Evolutionary conservation across 257 asterid genomes (phyloP), one percentile per base, ranked within the genome.

Genomic region (Primulina eburnea): DNA sequence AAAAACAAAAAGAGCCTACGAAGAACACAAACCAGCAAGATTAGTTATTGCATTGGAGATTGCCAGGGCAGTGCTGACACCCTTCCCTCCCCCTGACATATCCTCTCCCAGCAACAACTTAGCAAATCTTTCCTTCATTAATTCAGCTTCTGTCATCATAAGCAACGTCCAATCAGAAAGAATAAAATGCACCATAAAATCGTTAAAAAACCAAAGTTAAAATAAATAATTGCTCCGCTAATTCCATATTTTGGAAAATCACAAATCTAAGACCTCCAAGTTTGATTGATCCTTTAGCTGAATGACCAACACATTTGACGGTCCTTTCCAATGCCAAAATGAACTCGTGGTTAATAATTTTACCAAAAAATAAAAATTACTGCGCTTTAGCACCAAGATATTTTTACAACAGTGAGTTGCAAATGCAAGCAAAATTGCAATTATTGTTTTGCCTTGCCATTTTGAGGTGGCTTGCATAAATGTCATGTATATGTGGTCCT

Each of bases 81-180:
- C 99, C 75, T 84, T 86, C n/a, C 95, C 96, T 71, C 96, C 97
- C 71, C 99, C 99, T 6, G 96, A 87, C 96, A 93, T 93, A 63
- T 93, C 99, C 79, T 93, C 97, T 64, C 99, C 99, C 2, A 93
- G 84, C 71, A 93, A 79, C 71, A 93, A 65, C 78, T 91, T 90
- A 1, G 96, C 91, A 29, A 93, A 93, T 38, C 96, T 78, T 73
- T 89, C 88, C 76, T 93, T 93, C 92, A 93, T 90, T 71, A 87
- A 59, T 62, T 87, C 92, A 58, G 85, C 84, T 76, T 84, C 99
- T 89, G 87, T 43, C 70, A 56, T 59, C 70, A 53, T 18, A 57
- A 65, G 18, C 68, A 60, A 57, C 24, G 37, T 16, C 30, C 26
- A 47, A 43, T 77, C 62, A 58, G 72, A 34, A 37, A 69, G 33